Conservation (phyloP, 2,329 filamentous ascomycete species). For the Diaporthe sp. region DNA sequence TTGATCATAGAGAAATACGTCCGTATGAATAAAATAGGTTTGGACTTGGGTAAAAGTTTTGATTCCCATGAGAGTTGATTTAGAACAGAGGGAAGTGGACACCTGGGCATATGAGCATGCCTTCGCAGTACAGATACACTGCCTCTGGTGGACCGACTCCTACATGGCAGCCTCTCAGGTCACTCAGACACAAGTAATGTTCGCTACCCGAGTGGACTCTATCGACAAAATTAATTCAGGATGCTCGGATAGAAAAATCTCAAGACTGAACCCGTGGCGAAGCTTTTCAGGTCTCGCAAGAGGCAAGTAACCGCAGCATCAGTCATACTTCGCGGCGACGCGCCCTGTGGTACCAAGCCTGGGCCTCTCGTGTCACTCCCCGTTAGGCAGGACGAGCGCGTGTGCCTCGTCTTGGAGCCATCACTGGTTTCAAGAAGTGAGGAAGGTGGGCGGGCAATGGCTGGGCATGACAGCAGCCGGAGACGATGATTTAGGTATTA, state of each 20-base stretch:
- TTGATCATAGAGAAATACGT: not conserved
- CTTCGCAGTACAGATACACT: not conserved
- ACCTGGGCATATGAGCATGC: not conserved
- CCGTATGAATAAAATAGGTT: not conserved
- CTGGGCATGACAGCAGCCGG: not conserved
- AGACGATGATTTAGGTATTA: not conserved
- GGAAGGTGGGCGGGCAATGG: not conserved
- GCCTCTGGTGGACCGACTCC: not conserved
- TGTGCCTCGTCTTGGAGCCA: not conserved
- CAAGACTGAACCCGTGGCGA: not conserved
- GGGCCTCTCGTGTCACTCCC: not conserved
- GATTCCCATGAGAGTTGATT: not conserved
- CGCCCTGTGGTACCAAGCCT: not conserved
- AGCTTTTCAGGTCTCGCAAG: too few relatives aligned
- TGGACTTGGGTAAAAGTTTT: not conserved
- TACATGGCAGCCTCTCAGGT: not conserved
- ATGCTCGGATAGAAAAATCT: not conserved
- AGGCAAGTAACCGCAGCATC: too few relatives aligned
- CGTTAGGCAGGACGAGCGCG: too few relatives aligned
- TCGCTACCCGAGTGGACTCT: not conserved
- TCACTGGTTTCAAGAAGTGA: not conserved
- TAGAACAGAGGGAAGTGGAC: not conserved
- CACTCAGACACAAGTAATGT: not conserved
- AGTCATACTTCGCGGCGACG: too few relatives aligned
- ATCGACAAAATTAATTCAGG: not conserved